These are phyloP conservation scores for Musa troglodytarum DNA, from an alignment of 176 grass and related monocot species.

Conservation along the genomic window DNA sequence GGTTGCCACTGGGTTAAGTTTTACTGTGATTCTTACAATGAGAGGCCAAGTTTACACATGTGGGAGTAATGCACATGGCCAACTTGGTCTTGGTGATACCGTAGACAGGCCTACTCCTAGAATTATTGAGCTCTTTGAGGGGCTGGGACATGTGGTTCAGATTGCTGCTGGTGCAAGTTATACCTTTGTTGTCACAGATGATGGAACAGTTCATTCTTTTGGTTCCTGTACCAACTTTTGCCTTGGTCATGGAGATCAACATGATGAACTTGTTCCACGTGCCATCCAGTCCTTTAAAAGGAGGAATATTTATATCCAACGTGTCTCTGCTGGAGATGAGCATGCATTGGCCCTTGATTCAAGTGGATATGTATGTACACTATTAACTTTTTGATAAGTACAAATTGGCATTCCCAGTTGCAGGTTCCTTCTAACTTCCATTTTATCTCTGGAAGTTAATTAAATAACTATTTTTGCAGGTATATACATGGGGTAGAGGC, in stretches of 20 bases:
- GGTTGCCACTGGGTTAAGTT: constrained; percentile 88
- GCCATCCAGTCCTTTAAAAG: constrained; percentile 70
- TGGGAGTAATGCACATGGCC: constrained; percentile 91
- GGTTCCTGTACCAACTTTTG: constrained; percentile 93
- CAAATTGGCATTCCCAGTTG: not conserved
- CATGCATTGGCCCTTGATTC: constrained; percentile 96
- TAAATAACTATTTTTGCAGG: constrained; percentile 40
- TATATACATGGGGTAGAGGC: constrained; percentile 98
- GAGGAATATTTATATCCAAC: constrained; percentile 79
- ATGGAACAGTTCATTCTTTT: constrained; percentile 81
- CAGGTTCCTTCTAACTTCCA: not conserved
- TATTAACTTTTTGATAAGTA: not conserved
- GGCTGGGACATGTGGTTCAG: constrained; percentile 54
- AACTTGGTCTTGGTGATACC: constrained; percentile 94
- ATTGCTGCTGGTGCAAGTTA: constrained; percentile 90
- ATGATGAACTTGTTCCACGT: constrained; percentile 79
- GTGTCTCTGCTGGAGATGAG: constrained; percentile 94
- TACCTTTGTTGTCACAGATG: constrained; percentile 84
- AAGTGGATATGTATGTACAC: constrained; percentile 57
- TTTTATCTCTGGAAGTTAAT: not conserved
- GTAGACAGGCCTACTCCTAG: constrained; percentile 63
- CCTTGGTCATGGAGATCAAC: constrained; percentile 87
- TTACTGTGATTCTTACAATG: constrained; percentile 74
- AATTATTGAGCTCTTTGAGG: constrained; percentile 50
- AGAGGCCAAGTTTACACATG: constrained; percentile 69